A percentile compares a stretch with the other conserved stretches of the same genome.
Evolutionary conservation across 805 yeast genomes (phyloP).

Genomic region (Brettanomyces nanus): DNA sequence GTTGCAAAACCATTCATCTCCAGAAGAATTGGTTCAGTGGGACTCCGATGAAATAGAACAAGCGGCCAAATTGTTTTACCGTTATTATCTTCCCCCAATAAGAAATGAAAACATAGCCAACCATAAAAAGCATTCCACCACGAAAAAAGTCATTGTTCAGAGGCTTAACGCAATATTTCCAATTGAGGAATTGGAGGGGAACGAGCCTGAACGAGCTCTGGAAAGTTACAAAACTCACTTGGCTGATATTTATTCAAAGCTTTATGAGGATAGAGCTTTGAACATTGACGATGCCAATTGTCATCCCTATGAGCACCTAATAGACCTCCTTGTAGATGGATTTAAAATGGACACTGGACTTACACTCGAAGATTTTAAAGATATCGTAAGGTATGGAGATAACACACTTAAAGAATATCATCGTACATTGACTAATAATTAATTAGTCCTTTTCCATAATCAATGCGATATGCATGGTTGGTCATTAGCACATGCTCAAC

Average conservation of each 20-base stretch:
- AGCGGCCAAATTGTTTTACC: constrained; percentile 45
- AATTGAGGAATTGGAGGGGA: background rate
- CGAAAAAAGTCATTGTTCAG: background rate
- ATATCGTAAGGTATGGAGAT: constrained; percentile 1
- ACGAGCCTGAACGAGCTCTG: background rate
- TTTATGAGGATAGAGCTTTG: constrained; percentile 7
- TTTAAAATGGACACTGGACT: constrained; percentile 3
- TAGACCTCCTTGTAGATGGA: constrained; percentile 5
- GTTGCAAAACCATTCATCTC: constrained; percentile 19
- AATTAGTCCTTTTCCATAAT: too few species aligned
- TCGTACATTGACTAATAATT: background rate
- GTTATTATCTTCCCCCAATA: constrained; percentile 12
- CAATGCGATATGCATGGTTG: too few species aligned
- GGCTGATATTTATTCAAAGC: constrained; percentile 9
- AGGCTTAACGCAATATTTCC: constrained; percentile 1
- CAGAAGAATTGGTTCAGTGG: constrained; percentile 38
- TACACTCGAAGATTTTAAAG: background rate
- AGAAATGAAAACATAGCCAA: background rate
- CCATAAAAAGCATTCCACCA: background rate
- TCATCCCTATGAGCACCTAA: background rate
- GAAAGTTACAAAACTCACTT: constrained; percentile 8
- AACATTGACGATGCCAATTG: background rate
- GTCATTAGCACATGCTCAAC: too few species aligned
- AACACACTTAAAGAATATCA: background rate
- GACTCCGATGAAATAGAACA: constrained; percentile 33